Base-by-base conservation (phyloP, 2,329 filamentous ascomycete genomes). In the Macrophomina pseudophaseolina region DNA sequence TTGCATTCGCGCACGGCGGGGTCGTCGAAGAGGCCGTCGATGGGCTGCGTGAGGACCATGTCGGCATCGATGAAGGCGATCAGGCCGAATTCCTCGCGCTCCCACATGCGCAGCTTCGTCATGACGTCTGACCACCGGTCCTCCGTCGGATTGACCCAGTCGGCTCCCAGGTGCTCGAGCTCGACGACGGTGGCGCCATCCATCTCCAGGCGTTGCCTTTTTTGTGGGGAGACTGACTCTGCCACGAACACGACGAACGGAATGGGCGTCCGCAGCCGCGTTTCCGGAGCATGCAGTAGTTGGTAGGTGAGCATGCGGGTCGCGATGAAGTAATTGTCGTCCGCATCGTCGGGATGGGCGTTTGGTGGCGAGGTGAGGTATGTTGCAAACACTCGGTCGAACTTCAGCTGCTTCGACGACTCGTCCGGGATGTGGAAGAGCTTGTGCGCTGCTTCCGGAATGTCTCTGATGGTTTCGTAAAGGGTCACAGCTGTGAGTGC, bases 291-390 rank as follows among this genome's bases (percentile, higher is more conserved):
- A 64, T 82, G 78, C 2, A 82, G 72, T 4, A 82, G 71, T 69
- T 82, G 80, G 69, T 82, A 81, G 12, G 75, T 72, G 11, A 82
- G 71, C 52, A 79, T 72, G 4, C 80, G 78, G 0, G 77, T 73
- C 23, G 76, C 76, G 28, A 74, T 71, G 68, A 80, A 80, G 70
- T 82, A 83, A 56, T 74, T 71, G 66, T 80, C 78, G 5, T 60
- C 69, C 11, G 51, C n/a, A 8, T 35, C 32, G 14, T 11, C 5
- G 30, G 3, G 4, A 0, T 14, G 4, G 30, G 5, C 30, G 8
- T 54, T 33, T 23, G 12, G 5, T 5, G 32, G 32, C 5, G 51
- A 54, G 2, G 51, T 54, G 30, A 53, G 51, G 51, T 33, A 53
- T 1, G 51, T 53, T 14, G 51, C 51, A n/a, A 54, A 54, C 14